Base-by-base conservation (phyloP, 176 grass and related monocot species). In the Canna indica region DNA sequence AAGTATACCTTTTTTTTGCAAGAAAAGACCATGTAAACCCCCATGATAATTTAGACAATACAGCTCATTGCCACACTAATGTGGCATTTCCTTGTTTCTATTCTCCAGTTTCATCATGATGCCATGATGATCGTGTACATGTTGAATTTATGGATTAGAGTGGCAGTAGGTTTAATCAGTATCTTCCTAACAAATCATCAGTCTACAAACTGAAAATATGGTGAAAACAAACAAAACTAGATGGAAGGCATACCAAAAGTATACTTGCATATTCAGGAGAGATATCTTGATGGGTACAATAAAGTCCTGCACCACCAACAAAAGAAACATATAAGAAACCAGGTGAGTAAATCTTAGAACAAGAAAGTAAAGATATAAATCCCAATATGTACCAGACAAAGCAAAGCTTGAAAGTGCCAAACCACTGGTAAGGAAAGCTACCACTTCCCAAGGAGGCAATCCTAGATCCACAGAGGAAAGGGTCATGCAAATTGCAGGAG, bases 241-340 rank as follows among this genome's bases (percentile, higher is more conserved):
- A 60, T 30, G 25, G 31, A 91, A 38, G 72, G 13, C 77, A 79
- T 87, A 99, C 89, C 82, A 99, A 68, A 73, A 99, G 89, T 81
- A 93, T 99, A 79, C 94, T 99, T 77, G 94, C 94, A 83, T 99
- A 90, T 83, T 93, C 84, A 59, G 77, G 86, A 30, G 94, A 97
- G 70, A 99, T 99, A 85, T 99, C 89, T 85, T 93, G 94, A 81
- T 97, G 94, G 3, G 89, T 93, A 74, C 94, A 97, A 87, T 97
- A 97, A 73, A 97, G 86, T 31, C 94, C 89, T 97, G 80, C 65
- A 70, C 38, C 65, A 70, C 38, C 63, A 47, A 15, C 36, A 75
- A 44, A 5, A 64, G 50, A 71, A 75, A 62, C 58, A 72, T 27
- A 18, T 6, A 47, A 4, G 15, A 13, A 31, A 29, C 26, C 28